These are phyloP conservation scores for Diatrype stigma DNA, from an alignment of 2,329 filamentous ascomycete species.

Conservation along the genomic window DNA sequence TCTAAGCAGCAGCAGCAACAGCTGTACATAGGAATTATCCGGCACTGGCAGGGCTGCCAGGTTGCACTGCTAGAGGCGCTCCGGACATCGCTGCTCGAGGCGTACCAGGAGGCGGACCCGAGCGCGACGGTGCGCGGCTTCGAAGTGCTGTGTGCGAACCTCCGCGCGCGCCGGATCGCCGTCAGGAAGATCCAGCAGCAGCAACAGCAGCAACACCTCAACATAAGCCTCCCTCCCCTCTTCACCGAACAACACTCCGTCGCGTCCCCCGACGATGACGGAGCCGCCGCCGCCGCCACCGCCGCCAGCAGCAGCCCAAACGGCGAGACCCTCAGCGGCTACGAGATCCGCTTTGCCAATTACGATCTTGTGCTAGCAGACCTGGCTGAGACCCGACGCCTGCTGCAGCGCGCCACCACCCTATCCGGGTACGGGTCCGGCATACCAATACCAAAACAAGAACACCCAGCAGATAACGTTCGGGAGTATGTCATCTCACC, in stretches of 20 bases:
- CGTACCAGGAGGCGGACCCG: conserved; percentile 42
- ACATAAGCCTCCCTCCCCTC: too few relatives aligned
- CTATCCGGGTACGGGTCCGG: conserved; percentile 31
- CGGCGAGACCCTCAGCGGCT: conserved; percentile 29
- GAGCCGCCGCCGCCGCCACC: too few relatives aligned
- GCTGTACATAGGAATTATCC: conserved; percentile 34
- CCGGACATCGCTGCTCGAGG: conserved; percentile 36
- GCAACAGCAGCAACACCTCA: conserved; percentile 25
- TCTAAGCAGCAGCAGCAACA: conserved; percentile 2
- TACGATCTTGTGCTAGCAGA: conserved; percentile 42
- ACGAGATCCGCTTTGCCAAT: conserved; percentile 44
- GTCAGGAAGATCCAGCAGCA: conserved; percentile 44
- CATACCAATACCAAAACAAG: conserved; percentile 28
- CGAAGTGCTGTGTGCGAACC: conserved; percentile 39
- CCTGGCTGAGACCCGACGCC: conserved; percentile 33
- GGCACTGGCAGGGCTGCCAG: conserved; percentile 41
- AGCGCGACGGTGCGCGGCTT: conserved; percentile 39
- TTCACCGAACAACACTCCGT: too few relatives aligned
- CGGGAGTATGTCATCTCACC: conserved; percentile 40
- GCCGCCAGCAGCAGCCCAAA: too few relatives aligned
- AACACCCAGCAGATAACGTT: conserved; percentile 35
- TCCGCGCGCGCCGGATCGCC: conserved; percentile 36
- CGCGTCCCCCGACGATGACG: too few relatives aligned
- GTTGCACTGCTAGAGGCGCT: conserved; percentile 39
- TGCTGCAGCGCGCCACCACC: too few relatives aligned